These are phyloP conservation scores for Centella asiatica DNA, from an alignment of 129 eudicot genomes.

Conservation along the genomic window DNA sequence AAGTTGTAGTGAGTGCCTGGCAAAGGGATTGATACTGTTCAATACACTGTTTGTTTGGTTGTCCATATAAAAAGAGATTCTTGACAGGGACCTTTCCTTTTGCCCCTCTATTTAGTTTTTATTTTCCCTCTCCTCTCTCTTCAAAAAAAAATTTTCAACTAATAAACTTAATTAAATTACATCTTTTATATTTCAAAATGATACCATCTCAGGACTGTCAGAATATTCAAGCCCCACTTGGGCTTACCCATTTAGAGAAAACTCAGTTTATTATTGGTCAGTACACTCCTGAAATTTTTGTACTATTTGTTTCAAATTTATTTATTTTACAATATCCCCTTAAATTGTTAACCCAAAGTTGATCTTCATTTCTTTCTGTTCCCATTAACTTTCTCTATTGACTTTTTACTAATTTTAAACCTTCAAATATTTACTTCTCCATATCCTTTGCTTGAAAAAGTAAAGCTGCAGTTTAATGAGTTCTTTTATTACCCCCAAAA, in stretches of 20 bases:
- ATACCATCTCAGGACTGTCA: constrained; percentile 12
- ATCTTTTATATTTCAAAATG: constrained; percentile 7
- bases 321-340: background rate
- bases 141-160: constrained; percentile 9
- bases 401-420: background rate
- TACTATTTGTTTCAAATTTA: constrained; percentile 4
- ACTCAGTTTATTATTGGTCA: constrained; percentile 3
- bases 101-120: background rate
- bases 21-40: constrained; percentile 15
- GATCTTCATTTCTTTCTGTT: constrained; percentile 34
- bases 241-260: constrained; percentile 2
- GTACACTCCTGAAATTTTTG: background rate
- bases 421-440: constrained; percentile 13
- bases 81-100: constrained; percentile 12
- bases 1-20: constrained; percentile 1
- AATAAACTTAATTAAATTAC: constrained; percentile 11
- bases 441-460: background rate
- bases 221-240: constrained; percentile 10
- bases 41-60: constrained; percentile 20
- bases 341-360: constrained; percentile 16
- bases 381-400: constrained; percentile 23
- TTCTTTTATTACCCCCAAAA: constrained; percentile 10
- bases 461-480: constrained; percentile 10
- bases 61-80: constrained; percentile 16
- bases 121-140: background rate